Base-by-base conservation (phyloP, 495 filamentous ascomycete species). In the Penicillium tannophilum region DNA sequence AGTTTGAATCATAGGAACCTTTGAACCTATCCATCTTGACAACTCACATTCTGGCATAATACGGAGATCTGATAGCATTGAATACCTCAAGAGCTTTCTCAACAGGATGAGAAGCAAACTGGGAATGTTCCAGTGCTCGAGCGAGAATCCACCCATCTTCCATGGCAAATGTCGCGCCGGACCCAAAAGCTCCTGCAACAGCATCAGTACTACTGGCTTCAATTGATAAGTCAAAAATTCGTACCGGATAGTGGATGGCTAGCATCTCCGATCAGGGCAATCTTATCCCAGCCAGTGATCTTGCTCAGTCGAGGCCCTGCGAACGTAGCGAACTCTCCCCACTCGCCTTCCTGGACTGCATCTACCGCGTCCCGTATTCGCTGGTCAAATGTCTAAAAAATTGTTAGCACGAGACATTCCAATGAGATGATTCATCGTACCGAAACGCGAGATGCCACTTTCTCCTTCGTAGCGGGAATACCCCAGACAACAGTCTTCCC, bases 101-200 rank as follows among this genome's bases (percentile, higher is more conserved):
- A 10, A 72, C 42, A 1, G 65, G 61, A 20, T 64, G 61, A 11
- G 54, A 56, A 41, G 55, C 55, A 41, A 30, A 49, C 9, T 54
- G 61, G 0, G 58, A 51, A 33, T 74, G 58, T 16, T 75, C 74
- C 2, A 82, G 64, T 6, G 75, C 70, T 48, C 69, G 73, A 5
- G 76, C 77, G 28, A 82, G 64, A 36, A 78, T 73, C 72, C 73
- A 82, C 14, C 72, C 74, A 62, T 82, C 80, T 56, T 81, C 76
- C 67, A 82, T 73, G 0, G 80, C 79, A 53, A 82, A 82, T 7
- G 75, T 76, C 1, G 80, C 77, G 0, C 80, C 80, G 1, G 80
- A 79, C 0, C 80, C 80, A 62, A 79, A 78, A 3, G 71, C 73
- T 1, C 63, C 63, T 65, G 51, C n/a, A 14, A 7, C 6, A 16